A percentile compares a stretch with the other conserved stretches of the same genome.
phyloP scores from a whole-genome alignment of 345 rosid genomes.

The Eucalyptus virginea region DNA sequence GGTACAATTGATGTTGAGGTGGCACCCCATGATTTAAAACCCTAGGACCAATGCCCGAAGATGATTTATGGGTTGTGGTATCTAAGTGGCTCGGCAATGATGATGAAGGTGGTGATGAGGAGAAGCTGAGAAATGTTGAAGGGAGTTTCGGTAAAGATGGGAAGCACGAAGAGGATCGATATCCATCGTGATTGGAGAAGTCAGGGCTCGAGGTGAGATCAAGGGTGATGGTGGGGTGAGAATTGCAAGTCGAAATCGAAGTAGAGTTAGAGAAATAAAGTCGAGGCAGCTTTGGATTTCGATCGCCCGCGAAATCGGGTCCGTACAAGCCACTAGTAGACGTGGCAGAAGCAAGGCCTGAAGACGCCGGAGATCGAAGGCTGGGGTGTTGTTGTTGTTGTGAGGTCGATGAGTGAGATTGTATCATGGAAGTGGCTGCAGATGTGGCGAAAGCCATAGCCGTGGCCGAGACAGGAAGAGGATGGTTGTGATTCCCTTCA shows the following conservation, averaged over 20 bases:
- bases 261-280: slow-evolving; percentile 47
- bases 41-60: background rate
- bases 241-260: slow-evolving; percentile 14
- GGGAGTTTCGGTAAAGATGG: slow-evolving; percentile 13
- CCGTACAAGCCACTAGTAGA: background rate
- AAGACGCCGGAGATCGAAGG: background rate
- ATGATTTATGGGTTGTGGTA: background rate
- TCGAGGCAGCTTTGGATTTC: slow-evolving; percentile 12
- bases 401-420: slow-evolving; percentile 30
- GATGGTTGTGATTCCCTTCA: slow-evolving; percentile 92
- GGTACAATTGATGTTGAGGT: background rate
- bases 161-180: slow-evolving; percentile 10
- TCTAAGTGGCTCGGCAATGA: background rate
- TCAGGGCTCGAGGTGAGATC: slow-evolving; percentile 52
- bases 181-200: slow-evolving; percentile 9
- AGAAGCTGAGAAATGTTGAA: slow-evolving; percentile 24
- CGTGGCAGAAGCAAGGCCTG: background rate
- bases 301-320: background rate
- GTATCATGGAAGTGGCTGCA: slow-evolving; percentile 81
- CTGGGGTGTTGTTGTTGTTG: background rate
- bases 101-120: background rate
- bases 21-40: background rate
- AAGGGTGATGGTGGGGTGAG: slow-evolving; percentile 67
- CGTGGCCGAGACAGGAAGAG: slow-evolving; percentile 74
- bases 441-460: slow-evolving; percentile 94